A percentile compares a stretch with the other conserved stretches of the same genome.
Conservation (phyloP, 2,329 filamentous ascomycete species). For the Epichloe amarillans region DNA sequence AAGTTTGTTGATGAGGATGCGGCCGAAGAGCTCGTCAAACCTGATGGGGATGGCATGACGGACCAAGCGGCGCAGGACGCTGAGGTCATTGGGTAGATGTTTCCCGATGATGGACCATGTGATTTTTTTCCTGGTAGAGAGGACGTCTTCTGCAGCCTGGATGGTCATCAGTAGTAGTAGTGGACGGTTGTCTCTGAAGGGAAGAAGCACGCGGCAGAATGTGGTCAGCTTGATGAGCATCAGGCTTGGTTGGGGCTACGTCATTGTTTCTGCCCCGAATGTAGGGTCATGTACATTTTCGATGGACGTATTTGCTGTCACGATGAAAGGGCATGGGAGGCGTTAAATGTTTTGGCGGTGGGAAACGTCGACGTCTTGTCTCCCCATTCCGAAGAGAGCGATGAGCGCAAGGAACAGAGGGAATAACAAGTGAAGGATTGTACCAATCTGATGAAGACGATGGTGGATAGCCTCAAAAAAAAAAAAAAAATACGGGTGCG, state of each 20-base stretch:
- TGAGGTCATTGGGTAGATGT: conserved; percentile 21
- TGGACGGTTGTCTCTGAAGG: neutral
- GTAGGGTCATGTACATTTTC: conserved; percentile 9
- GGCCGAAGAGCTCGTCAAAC: conserved; percentile 60
- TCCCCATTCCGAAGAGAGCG: too few relatives aligned
- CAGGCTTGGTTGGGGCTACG: neutral
- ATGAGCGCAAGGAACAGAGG: neutral
- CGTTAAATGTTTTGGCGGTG: conserved; percentile 2
- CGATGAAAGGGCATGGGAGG: conserved; percentile 10
- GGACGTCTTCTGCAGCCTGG: neutral
- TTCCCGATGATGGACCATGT: neutral
- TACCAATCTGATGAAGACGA: neutral
- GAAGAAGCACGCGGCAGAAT: neutral
- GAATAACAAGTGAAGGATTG: neutral
- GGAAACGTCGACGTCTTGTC: neutral
- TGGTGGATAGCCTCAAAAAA: neutral
- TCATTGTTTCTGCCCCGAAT: neutral
- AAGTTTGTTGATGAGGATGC: conserved; percentile 67
- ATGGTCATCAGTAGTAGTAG: neutral
- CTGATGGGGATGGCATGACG: conserved; percentile 29
- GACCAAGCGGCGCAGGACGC: conserved; percentile 25
- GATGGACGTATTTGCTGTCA: conserved; percentile 8
- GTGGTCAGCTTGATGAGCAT: neutral
- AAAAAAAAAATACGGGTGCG: neutral
- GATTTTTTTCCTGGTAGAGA: neutral